These are phyloP conservation scores for Lichtheimia ramosa DNA, from an alignment of 371 early-diverging fungal species.

Conservation along the genomic window DNA sequence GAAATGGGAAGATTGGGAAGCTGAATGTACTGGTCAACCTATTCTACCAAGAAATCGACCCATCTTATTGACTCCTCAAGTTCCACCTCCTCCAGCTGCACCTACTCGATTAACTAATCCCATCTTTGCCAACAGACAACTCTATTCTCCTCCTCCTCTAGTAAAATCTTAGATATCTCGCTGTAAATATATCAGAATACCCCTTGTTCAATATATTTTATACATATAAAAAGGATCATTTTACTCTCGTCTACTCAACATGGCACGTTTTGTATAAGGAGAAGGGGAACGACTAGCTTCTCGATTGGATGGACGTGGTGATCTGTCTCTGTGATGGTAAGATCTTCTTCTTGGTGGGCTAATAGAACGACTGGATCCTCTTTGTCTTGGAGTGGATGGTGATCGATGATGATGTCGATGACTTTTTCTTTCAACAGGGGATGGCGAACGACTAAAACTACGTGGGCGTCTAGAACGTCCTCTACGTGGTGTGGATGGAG, in stretches of 20 bases:
- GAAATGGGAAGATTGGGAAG: slow-evolving; percentile 74
- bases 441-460: background rate
- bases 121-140: slow-evolving; percentile 8
- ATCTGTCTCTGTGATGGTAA: background rate
- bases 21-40: slow-evolving; percentile 49
- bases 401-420: background rate
- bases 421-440: background rate
- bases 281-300: background rate
- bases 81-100: background rate
- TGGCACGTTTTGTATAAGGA: background rate
- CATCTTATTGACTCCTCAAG: background rate
- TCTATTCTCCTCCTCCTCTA: slow-evolving; percentile 3
- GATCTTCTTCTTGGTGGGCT: no score
- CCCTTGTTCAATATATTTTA: background rate
- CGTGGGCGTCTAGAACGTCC: background rate
- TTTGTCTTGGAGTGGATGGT: background rate
- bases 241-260: background rate
- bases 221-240: background rate
- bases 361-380: background rate
- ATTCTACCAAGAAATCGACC: slow-evolving; percentile 2
- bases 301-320: background rate
- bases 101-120: background rate
- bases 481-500: background rate
- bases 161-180: background rate
- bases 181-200: background rate